Conservation (phyloP, 768 basidiomycete species). For the Cystofilobasidium macerans region DNA sequence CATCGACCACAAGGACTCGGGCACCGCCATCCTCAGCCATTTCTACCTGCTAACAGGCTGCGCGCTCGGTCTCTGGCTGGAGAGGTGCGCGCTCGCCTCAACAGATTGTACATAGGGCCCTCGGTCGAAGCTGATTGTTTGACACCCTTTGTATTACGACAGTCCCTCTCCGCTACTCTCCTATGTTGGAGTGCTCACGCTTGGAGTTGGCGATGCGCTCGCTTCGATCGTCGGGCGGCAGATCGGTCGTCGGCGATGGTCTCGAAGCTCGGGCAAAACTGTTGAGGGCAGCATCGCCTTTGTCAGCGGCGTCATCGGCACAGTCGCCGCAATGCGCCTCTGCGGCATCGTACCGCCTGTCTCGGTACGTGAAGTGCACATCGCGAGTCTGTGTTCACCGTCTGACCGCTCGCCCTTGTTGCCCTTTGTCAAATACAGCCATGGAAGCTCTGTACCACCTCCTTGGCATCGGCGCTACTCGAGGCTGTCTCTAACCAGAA, state of each 20-base stretch:
- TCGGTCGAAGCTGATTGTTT: not conserved
- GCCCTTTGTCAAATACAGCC: slow-evolving; percentile 51
- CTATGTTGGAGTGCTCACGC: slow-evolving; percentile 74
- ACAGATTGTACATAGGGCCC: slow-evolving; percentile 26
- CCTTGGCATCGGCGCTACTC: slow-evolving; percentile 57
- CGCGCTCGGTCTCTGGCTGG: slow-evolving; percentile 87
- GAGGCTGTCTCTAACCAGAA: slow-evolving; percentile 93
- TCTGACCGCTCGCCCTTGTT: not conserved
- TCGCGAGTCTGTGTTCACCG: slow-evolving; percentile 21
- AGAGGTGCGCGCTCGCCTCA: no score
- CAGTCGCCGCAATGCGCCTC: slow-evolving; percentile 59
- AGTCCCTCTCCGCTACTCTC: slow-evolving; percentile 48
- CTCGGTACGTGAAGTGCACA: no score
- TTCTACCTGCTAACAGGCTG: slow-evolving; percentile 95
- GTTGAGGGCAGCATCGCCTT: slow-evolving; percentile 84
- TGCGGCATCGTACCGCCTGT: slow-evolving; percentile 61
- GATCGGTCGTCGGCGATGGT: slow-evolving; percentile 72
- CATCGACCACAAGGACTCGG: slow-evolving; percentile 83
- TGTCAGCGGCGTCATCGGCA: slow-evolving; percentile 54
- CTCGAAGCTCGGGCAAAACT: slow-evolving; percentile 70
- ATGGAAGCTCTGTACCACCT: slow-evolving; percentile 53
- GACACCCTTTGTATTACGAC: not conserved
- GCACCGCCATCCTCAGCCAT: slow-evolving; percentile 92
- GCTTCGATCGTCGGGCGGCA: slow-evolving; percentile 87
- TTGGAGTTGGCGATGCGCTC: slow-evolving; percentile 89